A percentile compares a stretch with the other conserved stretches of the same genome.
Conservation (phyloP, 495 filamentous ascomycete genomes). For the Jackrogersella minutella region DNA sequence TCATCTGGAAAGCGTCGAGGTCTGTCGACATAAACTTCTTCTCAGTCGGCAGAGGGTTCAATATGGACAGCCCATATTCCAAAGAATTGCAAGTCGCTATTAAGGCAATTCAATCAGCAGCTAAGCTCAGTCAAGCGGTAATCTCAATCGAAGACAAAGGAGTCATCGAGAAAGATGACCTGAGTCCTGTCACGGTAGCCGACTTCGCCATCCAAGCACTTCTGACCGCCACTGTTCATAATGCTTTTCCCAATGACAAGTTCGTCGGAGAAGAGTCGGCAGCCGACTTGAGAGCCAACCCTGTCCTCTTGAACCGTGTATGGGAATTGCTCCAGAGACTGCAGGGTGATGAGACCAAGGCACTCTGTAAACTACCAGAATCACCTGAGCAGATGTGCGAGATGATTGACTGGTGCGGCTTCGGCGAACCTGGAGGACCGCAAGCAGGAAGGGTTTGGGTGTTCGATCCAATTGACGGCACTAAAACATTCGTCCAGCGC, state of each 20-base stretch:
- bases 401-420: conserved; percentile 68
- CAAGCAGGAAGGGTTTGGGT: conserved; percentile 63
- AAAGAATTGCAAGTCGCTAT: conserved; percentile 44
- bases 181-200: conserved; percentile 70
- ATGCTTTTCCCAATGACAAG: conserved; percentile 62
- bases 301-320: conserved; percentile 59
- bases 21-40: no score
- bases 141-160: conserved; percentile 46
- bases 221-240: conserved; percentile 62
- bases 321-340: conserved; percentile 55
- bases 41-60: background rate
- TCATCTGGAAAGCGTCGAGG: background rate
- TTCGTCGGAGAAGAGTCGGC: conserved; percentile 72
- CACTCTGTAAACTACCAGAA: conserved; percentile 51
- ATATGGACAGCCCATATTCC: conserved; percentile 50
- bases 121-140: conserved; percentile 50
- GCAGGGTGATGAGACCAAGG: conserved; percentile 42
- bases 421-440: conserved; percentile 49
- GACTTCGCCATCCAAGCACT: conserved; percentile 73
- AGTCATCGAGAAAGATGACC: conserved; percentile 61
- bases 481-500: conserved; percentile 68
- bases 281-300: conserved; percentile 59
- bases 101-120: conserved; percentile 45
- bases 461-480: conserved; percentile 78
- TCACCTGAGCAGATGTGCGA: conserved; percentile 65